phyloP scores from a whole-genome alignment of 306 rosid genomes.

The Carpinus fangiana region DNA sequence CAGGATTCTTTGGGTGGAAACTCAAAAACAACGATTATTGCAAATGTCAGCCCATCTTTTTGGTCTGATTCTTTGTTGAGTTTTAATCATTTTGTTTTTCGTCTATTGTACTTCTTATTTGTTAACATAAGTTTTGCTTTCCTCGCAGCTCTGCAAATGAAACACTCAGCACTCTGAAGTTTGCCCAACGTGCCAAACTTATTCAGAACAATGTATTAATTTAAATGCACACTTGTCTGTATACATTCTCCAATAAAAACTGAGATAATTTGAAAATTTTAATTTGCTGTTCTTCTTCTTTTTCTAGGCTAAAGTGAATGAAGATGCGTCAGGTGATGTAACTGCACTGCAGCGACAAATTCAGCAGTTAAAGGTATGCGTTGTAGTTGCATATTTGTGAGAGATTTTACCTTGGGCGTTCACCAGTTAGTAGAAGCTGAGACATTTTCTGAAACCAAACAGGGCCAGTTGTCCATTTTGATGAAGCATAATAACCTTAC shows the following conservation, averaged over 20 bases:
- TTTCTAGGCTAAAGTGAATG: constrained; percentile 86
- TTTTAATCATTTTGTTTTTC: constrained; percentile 15
- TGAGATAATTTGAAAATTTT: constrained; percentile 16
- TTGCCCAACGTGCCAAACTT: constrained; percentile 98
- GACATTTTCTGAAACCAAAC: constrained; percentile 40
- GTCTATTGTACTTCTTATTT: constrained; percentile 15
- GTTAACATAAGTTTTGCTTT: constrained; percentile 33
- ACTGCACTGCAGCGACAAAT: constrained; percentile 86
- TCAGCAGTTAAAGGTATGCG: constrained; percentile 76
- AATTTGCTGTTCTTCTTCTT: constrained; percentile 13
- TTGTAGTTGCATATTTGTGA: constrained; percentile 27
- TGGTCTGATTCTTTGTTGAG: constrained; percentile 55
- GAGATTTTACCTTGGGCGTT: constrained; percentile 18
- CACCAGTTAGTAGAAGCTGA: constrained; percentile 28
- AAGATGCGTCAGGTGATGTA: constrained; percentile 89
- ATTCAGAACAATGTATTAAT: constrained; percentile 86
- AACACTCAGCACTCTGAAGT: constrained; percentile 93
- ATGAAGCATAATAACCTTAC: constrained; percentile 48
- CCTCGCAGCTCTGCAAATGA: constrained; percentile 78
- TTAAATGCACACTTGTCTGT: neutral
- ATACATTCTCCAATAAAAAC: neutral
- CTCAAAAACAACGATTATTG: constrained; percentile 90
- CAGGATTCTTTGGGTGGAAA: constrained; percentile 99
- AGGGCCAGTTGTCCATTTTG: constrained; percentile 76
- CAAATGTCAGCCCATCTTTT: constrained; percentile 94